phyloP scores from a whole-genome alignment of 495 filamentous ascomycete genomes.

The Aspergillus ostianus region DNA sequence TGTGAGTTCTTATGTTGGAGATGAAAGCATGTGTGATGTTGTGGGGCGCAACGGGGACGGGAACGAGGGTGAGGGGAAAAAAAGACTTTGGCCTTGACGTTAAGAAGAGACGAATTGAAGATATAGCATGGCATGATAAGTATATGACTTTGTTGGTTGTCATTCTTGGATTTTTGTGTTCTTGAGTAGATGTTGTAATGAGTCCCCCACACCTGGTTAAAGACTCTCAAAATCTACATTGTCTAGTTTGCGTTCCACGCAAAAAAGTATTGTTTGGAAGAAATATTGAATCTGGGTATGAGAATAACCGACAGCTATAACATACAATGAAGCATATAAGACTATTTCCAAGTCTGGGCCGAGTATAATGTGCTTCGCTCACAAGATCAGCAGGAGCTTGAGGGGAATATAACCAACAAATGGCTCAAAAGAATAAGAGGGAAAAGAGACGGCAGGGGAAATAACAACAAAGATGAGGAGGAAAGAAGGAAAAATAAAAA shows the following conservation, averaged over 20 bases:
- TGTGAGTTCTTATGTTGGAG: background rate
- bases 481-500: conserved; percentile 1
- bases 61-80: conserved; percentile 2
- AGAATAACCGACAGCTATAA: too few species aligned
- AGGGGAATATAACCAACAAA: conserved; percentile 1
- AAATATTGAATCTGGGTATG: background rate
- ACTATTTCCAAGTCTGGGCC: background rate
- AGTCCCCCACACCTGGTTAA: too few species aligned
- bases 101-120: conserved; percentile 23
- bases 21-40: background rate
- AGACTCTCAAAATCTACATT: too few species aligned
- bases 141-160: conserved; percentile 16
- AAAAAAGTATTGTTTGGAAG: too few species aligned
- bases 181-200: background rate
- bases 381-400: background rate
- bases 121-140: conserved; percentile 24
- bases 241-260: background rate
- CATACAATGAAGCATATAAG: too few species aligned
- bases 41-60: background rate
- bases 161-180: background rate
- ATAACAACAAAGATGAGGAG: too few species aligned
- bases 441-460: too few species aligned
- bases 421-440: too few species aligned
- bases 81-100: conserved; percentile 8
- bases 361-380: too few species aligned